Evolutionary conservation across 768 basidiomycete genomes (phyloP), one percentile per base, ranked within the genome.

Genomic region (Mycena rebaudengoi): DNA sequence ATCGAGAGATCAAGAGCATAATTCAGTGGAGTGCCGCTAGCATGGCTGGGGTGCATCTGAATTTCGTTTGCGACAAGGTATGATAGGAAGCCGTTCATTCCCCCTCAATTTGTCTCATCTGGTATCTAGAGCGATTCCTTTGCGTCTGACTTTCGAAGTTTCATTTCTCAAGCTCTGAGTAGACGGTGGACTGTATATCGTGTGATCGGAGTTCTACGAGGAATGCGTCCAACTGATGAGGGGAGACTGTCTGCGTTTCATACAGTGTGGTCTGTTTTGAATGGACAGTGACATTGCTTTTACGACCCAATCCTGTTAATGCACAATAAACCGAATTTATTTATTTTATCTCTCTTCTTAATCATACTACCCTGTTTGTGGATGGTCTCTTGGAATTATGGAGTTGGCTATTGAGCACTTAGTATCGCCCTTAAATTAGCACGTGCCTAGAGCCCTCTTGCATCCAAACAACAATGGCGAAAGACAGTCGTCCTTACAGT

Each of bases 401-500:
- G 16, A 13, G 5, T 7, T 21, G 20, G 11, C n/a, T 30, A 20
- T 32, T 11, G 33, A 30, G n/a, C 46, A 20, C 28, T 28, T 45
- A 26, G 29, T 30, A 13, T 30, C 46, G 46, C 6, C 13, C 10
- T 18, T 41, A 29, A 20, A 7, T 30, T 46, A 28, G 29, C 43
- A 44, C 43, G 32, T 23, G 43, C 23, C 35, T 25, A 3, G 28
- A 45, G 35, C n/a, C 35, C 23, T 20, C 25, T 50, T 7, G 40
- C 8, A 18, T 2, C 25, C 60, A n/a, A 55, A 55, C 44, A 7
- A 41, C 54, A 14, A 64, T 64, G 57, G 1, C 56, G 33, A 50
- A 59, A 54, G 12, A 41, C n/a, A n/a, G 63, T 64, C n/a, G 29
- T 40, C 43, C 63, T 64, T 16, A 28, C 33, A 5, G 28, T 44